Percentiles rank a stretch among this genome's conserved stretches.
Evolutionary conservation across 129 eudicot species (phyloP).

Genomic region (Tanacetum coccineum): DNA sequence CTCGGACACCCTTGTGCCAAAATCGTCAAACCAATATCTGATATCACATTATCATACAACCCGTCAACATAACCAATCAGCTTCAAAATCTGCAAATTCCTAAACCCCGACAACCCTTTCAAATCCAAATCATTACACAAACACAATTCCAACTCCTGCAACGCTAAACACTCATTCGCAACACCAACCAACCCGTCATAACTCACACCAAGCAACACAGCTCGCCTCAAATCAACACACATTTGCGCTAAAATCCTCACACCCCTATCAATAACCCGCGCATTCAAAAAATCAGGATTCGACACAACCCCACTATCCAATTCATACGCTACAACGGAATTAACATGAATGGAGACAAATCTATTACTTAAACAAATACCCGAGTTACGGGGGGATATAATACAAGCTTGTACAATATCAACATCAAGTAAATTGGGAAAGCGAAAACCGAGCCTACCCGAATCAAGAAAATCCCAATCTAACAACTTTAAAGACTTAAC

Average conservation of each 20-base stretch:
- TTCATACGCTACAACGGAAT: conserved; percentile 27
- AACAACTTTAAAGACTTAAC: conserved; percentile 43
- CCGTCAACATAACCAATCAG: conserved; percentile 62
- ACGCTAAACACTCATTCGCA: conserved; percentile 58
- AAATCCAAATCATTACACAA: conserved; percentile 50
- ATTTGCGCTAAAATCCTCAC: conserved; percentile 58
- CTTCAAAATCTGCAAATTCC: conserved; percentile 77
- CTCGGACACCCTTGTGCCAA: conserved; percentile 92
- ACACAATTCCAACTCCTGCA: conserved; percentile 86
- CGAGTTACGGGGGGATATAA: conserved; percentile 44
- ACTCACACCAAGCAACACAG: conserved; percentile 52
- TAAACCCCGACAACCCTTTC: conserved; percentile 47
- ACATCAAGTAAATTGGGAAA: conserved; percentile 70
- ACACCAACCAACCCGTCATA: conserved; percentile 50
- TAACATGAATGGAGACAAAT: conserved; percentile 41
- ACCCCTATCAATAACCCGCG: conserved; percentile 55
- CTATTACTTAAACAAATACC: conserved; percentile 68
- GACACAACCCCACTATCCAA: conserved; percentile 32
- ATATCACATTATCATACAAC: conserved; percentile 63
- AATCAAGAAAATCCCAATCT: conserved; percentile 90
- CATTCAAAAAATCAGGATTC: conserved; percentile 46
- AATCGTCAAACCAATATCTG: conserved; percentile 91
- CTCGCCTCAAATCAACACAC: conserved; percentile 57
- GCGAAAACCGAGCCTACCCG: conserved; percentile 64
- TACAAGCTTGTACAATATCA: conserved; percentile 58